Evolutionary conservation across 2,329 filamentous ascomycete species (phyloP), one percentile per base, ranked within the genome.

Genomic region (Trichophyton rubrum): DNA sequence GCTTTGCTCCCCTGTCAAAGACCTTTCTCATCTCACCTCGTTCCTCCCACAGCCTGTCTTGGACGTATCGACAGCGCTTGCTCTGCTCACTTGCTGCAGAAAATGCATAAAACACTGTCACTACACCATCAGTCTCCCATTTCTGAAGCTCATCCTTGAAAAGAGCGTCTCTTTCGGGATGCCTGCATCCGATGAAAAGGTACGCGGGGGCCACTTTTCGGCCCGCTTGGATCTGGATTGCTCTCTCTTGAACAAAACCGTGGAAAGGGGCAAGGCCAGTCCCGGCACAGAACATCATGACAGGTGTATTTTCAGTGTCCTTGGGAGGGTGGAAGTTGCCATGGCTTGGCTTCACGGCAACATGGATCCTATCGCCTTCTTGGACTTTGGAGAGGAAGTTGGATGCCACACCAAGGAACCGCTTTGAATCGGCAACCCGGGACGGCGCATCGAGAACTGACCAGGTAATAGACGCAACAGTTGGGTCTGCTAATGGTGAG

Each of bases 241-340:
- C 51, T 27, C 51, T 35, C 20, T 55, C 51, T 35, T 55, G 27
- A 33, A 55, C 27, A 30, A 55, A 55, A 6, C 51, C 51, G 3
- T 30, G 51, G 51, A 55, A 55, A 15, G 51, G 51, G 27, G 51
- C 51, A 20, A 55, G 51, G 27, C 51, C 51, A 17, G 51, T 55
- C 17, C 51, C 51, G 6, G 51, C 51, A 35, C 51, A 55, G 51
- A 55, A 55, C 51, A 55, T 55, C 27, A 55, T 38, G 51, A 55
- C 1, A 20, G 51, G 51, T n/a, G 51, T 55, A 15, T 55, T 55
- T n/a, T 55, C 51, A 15, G 33, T 55, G 13, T 55, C 51, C n/a
- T 35, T 55, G 51, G 51, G 51, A 55, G 51, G 51, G 3, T 55
- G 24, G 27, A 55, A 55, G 51, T 55, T 55, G 24, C 51, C 51